These are phyloP conservation scores for Dysphania ambrosioides DNA, from an alignment of 148 eudicot species.

Conservation along the genomic window DNA sequence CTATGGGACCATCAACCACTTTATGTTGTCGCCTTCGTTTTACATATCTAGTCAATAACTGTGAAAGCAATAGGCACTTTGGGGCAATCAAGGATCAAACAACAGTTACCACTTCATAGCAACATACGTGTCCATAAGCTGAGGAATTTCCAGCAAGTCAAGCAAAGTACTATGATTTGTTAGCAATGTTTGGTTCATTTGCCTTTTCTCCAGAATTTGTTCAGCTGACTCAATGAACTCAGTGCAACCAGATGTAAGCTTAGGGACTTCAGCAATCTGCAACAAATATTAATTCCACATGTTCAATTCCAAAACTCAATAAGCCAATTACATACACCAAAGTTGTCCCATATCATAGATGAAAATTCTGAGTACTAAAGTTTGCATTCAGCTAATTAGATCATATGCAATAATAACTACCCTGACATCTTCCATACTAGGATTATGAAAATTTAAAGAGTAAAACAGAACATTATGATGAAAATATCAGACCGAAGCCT, in stretches of 20 bases:
- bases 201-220: conserved; percentile 82
- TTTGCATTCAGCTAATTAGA: neutral
- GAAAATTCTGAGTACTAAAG: neutral
- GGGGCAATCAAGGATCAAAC: conserved; percentile 1
- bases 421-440: neutral
- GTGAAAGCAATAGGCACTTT: neutral
- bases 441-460: neutral
- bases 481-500: too few relatives aligned
- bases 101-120: conserved; percentile 2
- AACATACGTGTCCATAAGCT: conserved; percentile 99
- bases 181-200: conserved; percentile 90
- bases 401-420: neutral
- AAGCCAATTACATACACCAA: too few relatives aligned
- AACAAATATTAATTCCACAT: too few relatives aligned
- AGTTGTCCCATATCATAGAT: neutral
- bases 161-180: conserved; percentile 95
- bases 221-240: conserved; percentile 92
- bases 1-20: neutral
- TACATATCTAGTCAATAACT: neutral
- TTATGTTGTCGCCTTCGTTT: neutral
- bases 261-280: conserved; percentile 92
- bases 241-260: conserved; percentile 88
- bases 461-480: neutral
- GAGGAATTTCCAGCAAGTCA: conserved; percentile 99
- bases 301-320: too few relatives aligned